Conservation (phyloP, 768 basidiomycete species). For the Daedaleopsis nitida region DNA sequence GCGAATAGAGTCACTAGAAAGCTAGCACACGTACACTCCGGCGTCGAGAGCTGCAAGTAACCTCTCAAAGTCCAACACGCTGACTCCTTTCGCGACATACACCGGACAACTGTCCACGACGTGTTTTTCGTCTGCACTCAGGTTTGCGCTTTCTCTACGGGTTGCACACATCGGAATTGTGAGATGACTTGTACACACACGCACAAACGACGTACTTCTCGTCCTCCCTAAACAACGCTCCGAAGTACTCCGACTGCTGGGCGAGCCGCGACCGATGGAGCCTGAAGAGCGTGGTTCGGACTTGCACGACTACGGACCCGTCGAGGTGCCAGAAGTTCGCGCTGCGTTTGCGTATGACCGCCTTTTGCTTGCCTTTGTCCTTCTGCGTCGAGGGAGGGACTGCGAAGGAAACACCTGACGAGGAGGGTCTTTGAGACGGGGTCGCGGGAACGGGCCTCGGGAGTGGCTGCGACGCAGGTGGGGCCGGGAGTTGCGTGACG, state of each 20-base stretch:
- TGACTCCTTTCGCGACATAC: slow-evolving; percentile 28
- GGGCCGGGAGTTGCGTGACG: not conserved
- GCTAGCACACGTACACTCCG: slow-evolving; percentile 31
- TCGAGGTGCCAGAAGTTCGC: slow-evolving; percentile 37
- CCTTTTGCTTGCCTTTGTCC: not conserved
- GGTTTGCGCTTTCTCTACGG: not conserved
- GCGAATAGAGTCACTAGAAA: not conserved
- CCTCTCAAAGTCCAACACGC: slow-evolving; percentile 35
- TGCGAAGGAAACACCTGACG: not conserved
- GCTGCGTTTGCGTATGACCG: not conserved
- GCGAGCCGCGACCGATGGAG: slow-evolving; percentile 39
- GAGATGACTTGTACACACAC: not conserved
- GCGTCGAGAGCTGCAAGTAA: slow-evolving; percentile 36
- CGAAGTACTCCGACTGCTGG: slow-evolving; percentile 37
- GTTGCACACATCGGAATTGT: slow-evolving; percentile 4
- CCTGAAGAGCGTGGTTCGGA: slow-evolving; percentile 37
- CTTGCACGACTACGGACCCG: slow-evolving; percentile 38
- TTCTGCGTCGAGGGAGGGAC: not conserved
- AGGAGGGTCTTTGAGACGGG: not conserved
- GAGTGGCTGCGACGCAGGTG: not conserved
- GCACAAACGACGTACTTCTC: not conserved
- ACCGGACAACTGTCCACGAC: slow-evolving; percentile 22
- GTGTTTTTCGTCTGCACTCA: slow-evolving; percentile 1
- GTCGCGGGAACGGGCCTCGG: not conserved
- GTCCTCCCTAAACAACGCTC: slow-evolving; percentile 21